Evolutionary conservation across 352 stramenopile genomes (phyloP).

Genomic region (Phytophthora ohioensis): DNA sequence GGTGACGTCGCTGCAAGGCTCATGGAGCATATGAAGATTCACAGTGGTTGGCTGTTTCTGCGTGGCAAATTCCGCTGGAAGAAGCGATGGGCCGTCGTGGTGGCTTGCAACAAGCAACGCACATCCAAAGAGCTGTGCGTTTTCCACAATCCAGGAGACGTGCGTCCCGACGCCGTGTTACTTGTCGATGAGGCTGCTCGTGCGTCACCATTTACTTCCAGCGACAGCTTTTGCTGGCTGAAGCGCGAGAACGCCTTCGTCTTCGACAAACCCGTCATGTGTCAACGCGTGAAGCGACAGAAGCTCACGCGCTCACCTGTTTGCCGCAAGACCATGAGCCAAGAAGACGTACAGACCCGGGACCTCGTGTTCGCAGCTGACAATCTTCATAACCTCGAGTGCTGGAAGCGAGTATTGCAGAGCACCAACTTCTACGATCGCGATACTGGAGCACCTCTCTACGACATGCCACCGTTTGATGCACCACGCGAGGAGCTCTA

Average conservation of each 20-base stretch:
- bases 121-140: conserved; percentile 63
- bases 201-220: conserved; percentile 34
- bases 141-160: conserved; percentile 43
- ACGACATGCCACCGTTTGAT: conserved; percentile 22
- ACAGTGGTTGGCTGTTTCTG: conserved; percentile 67
- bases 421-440: conserved; percentile 42
- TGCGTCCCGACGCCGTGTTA: conserved; percentile 43
- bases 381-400: conserved; percentile 36
- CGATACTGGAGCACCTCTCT: conserved; percentile 21
- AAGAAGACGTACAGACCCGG: conserved; percentile 45
- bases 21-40: conserved; percentile 56
- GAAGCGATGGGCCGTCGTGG: conserved; percentile 62
- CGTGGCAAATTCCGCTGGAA: conserved; percentile 64
- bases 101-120: conserved; percentile 62
- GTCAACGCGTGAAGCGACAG: conserved; percentile 42
- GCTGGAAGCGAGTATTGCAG: conserved; percentile 48
- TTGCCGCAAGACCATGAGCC: conserved; percentile 53
- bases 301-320: conserved; percentile 54
- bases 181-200: conserved; percentile 46
- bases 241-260: conserved; percentile 52
- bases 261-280: conserved; percentile 51
- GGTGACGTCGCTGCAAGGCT: conserved; percentile 47
- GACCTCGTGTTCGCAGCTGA: conserved; percentile 54
- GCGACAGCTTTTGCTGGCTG: conserved; percentile 45
- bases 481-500: conserved; percentile 36